These are phyloP conservation scores for Pulicaria dysenterica DNA, from an alignment of 129 eudicot species.

Conservation along the genomic window DNA sequence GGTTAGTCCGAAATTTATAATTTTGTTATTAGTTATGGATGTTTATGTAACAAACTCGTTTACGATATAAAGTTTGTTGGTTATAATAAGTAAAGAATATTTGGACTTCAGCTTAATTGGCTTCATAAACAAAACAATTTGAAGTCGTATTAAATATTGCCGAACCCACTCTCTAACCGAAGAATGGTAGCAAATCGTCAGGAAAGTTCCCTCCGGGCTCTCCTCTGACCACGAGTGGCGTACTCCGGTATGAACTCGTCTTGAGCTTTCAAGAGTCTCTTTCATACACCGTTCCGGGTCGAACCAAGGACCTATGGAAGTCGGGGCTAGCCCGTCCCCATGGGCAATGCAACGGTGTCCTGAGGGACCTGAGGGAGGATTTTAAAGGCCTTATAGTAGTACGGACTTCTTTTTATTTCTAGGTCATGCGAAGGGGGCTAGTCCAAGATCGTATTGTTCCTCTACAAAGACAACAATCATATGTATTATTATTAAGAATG, in stretches of 20 bases:
- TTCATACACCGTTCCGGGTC: no score
- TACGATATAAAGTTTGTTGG: no score
- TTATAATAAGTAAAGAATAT: no score
- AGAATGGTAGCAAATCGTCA: background rate
- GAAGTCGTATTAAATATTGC: no score
- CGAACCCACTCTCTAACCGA: no score
- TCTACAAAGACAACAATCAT: slow-evolving; percentile 10
- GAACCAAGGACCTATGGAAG: slow-evolving; percentile 26
- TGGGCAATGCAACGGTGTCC: slow-evolving; percentile 25
- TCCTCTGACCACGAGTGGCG: slow-evolving; percentile 15
- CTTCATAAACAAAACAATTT: no score
- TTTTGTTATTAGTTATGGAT: no score
- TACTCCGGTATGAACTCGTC: slow-evolving; percentile 7
- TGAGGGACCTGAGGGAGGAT: slow-evolving; percentile 20
- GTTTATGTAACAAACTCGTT: no score
- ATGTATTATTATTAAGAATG: no score
- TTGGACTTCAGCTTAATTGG: no score
- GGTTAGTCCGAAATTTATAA: no score
- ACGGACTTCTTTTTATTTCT: slow-evolving; percentile 4
- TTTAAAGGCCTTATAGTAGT: slow-evolving; percentile 17
- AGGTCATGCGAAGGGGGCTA: slow-evolving; percentile 16
- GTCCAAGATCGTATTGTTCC: slow-evolving; percentile 8
- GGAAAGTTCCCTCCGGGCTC: slow-evolving; percentile 18
- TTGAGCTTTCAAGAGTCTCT: no score
- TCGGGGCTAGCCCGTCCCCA: slow-evolving; percentile 6